A percentile compares a stretch with the other conserved stretches of the same genome.
phyloP scores from a whole-genome alignment of 306 rosid genomes.

The Castanea sativa region DNA sequence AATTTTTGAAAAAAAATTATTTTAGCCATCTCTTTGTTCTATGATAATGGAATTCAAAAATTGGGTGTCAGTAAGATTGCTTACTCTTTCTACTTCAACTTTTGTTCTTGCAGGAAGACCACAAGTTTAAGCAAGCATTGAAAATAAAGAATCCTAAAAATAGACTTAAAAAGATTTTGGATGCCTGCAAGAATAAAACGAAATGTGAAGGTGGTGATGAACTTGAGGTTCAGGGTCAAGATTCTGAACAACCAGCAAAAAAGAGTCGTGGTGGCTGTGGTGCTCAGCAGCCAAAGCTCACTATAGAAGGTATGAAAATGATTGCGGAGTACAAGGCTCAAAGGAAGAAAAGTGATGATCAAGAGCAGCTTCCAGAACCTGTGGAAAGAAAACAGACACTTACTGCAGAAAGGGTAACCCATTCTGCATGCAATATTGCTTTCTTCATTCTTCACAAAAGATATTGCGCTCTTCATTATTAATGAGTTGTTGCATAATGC shows the following conservation, averaged over 20 bases:
- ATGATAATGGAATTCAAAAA: neutral
- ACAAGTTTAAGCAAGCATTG: constrained; percentile 87
- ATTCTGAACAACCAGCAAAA: constrained; percentile 69
- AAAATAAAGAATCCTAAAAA: constrained; percentile 83
- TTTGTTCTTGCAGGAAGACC: constrained; percentile 61
- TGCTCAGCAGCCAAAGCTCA: constrained; percentile 95
- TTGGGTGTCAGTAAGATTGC: neutral
- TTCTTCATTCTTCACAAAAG: neutral
- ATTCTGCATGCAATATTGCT: neutral
- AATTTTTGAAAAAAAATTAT: neutral
- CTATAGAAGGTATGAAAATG: constrained; percentile 92
- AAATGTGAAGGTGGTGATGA: constrained; percentile 99
- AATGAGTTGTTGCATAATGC: neutral
- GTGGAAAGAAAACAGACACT: constrained; percentile 97
- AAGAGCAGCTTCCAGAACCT: constrained; percentile 96
- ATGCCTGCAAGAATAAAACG: constrained; percentile 84
- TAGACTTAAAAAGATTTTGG: constrained; percentile 74
- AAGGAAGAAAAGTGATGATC: constrained; percentile 92
- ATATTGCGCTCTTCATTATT: neutral
- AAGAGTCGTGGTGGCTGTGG: constrained; percentile 98
- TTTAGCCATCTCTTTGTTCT: neutral
- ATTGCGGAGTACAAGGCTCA: constrained; percentile 85
- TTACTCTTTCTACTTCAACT: constrained; percentile 11
- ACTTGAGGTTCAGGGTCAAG: constrained; percentile 64
- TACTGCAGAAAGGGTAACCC: constrained; percentile 80